Evolutionary conservation across 768 basidiomycete genomes (phyloP).

Genomic region (Dictyophora rubrovolvata): DNA sequence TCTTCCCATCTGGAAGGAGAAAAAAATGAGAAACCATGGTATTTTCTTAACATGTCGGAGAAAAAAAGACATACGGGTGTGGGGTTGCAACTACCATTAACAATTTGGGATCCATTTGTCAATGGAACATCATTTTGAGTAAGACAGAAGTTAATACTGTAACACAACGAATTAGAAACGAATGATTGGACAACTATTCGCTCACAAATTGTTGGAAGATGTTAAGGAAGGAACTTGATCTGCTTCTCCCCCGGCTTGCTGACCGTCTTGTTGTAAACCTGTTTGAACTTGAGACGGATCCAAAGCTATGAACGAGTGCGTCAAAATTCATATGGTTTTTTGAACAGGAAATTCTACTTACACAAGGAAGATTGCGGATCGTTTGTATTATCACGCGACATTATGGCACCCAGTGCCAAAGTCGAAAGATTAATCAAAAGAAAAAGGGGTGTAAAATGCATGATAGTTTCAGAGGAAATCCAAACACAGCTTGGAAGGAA

Average conservation of each 20-base stretch:
- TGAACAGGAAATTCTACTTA: not conserved
- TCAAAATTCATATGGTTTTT: not conserved
- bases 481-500: not conserved
- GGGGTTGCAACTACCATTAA: conserved; percentile 38
- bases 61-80: conserved; percentile 18
- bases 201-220: conserved; percentile 45
- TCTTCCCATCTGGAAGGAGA: conserved; percentile 32
- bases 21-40: not conserved
- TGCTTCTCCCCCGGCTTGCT: conserved; percentile 24
- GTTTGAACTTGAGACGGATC: conserved; percentile 39
- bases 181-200: not conserved
- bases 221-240: conserved; percentile 45
- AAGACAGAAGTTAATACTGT: conserved; percentile 14
- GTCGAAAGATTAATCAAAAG: not conserved
- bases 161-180: not conserved
- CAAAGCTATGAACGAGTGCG: conserved; percentile 22
- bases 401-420: not conserved
- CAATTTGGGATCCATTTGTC: conserved; percentile 33
- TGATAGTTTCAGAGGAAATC: not conserved
- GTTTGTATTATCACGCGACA: not conserved
- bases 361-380: not conserved
- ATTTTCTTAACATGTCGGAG: no score
- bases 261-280: conserved; percentile 42
- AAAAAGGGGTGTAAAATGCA: not conserved
- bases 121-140: conserved; percentile 19